Base-by-base conservation (phyloP, 371 early-diverging fungal genomes). In the Actinomucor elegans region DNA sequence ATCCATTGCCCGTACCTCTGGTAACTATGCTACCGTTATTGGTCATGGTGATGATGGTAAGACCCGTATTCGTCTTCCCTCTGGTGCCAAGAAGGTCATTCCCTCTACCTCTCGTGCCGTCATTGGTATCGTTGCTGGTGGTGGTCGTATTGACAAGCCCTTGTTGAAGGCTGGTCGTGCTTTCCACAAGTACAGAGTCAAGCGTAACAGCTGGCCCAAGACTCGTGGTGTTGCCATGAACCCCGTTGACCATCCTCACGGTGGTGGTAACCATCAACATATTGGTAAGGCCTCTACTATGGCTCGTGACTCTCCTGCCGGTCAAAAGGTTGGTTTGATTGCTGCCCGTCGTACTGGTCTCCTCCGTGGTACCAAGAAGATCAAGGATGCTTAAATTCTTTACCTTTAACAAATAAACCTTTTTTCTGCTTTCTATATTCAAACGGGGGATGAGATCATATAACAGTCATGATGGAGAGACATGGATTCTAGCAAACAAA, bases 251-350 rank as follows among this genome's bases (percentile, higher is more conserved):
- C 85, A 85, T 75, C 83, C 83, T 68, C 83, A 83, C 80, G 83
- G 81, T 78, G 77, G 77, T 77, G 72, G 77, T 77, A 77, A 74
- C 91, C 99, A 99, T 82, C 99, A 99, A 88, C 99, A 99, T 86
- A 98, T 99, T 88, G 99, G 99, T 94, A 96, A 99, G 88, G 99
- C 99, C 48, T 96, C 99, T 66, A 99, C 99, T 64, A 90, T 99
- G 61, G 83, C 96, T 51, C 94, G 98, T 79, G 81, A 85, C 73
- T 88, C 97, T 65, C 93, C 96, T 42, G 89, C 98, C 64, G 99
- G 98, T 81, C 97, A 98, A 85, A 99, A 97, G 91, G 70, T 97
- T 71, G 99, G 97, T 88, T 93, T 99, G 71, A 99, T 97, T 83
- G 99, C 99, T 74, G 60, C 65, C 44, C 52, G 58, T 47, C 59